Base-by-base conservation (phyloP, 2,329 filamentous ascomycete genomes). In the Penicillium olsonii region DNA sequence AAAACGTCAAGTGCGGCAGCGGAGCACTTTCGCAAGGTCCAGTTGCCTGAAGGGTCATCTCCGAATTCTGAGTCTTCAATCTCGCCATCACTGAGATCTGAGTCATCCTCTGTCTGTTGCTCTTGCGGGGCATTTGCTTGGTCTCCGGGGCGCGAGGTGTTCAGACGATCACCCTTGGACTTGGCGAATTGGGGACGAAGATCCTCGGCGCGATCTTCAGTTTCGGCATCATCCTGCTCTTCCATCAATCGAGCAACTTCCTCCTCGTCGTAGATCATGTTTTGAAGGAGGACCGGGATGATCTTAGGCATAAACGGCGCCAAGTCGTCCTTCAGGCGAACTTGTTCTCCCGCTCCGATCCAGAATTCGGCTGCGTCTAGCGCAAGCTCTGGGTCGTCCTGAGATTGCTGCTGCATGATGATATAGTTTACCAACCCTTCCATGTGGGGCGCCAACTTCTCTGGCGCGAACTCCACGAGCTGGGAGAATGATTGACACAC, bases 361-460 rank as follows among this genome's bases (percentile, higher is more conserved):
- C 95, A 99, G 67, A 99, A 99, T 70, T 99, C 94, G 5, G 94
- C 91, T 8, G 94, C 94, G 68, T 99, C 94, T 57, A 95, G 85
- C 31, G 92, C 91, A 50, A 99, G 78, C 35, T 97, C 91, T 47
- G 92, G 87, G 57, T 97, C 92, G 20, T 92, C 85, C 19, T 75
- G 73, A 55, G 86, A 87, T 69, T 87, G 84, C 70, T 99, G 94
- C 68, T 99, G 94, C 24, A 84, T 79, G 50, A 97, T 83, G 69
- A 96, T 94, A 67, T 96, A 99, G 66, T 95, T 89, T 24, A 99
- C 91, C 48, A 99, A 79, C 5, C 89, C 92, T 45, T 82, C 78
- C 66, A 97, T 87, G 68, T 97, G 90, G 19, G 94, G 94, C 49
- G 89, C 78, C 48, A 99, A 85, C 75, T 95, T 94, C 68, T 95